phyloP scores from a whole-genome alignment of 805 yeast species.

The Candida glaebosa region DNA sequence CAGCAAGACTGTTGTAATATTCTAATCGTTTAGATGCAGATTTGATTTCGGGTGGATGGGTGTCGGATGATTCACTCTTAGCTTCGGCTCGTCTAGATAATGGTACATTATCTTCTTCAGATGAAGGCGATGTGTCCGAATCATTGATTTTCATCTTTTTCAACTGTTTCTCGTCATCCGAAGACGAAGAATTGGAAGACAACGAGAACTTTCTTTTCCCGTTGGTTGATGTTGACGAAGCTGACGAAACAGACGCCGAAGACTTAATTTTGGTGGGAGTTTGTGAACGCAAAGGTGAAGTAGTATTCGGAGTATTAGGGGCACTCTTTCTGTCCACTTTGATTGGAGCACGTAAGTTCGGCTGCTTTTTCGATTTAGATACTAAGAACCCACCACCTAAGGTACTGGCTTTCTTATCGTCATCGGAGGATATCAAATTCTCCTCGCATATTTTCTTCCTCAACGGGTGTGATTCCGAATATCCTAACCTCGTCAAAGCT shows the following conservation, averaged over 20 bases:
- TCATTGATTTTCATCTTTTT: slow-evolving; percentile 10
- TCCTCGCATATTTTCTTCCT: slow-evolving; percentile 27
- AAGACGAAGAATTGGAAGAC: slow-evolving; percentile 7
- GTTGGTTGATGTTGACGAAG: slow-evolving; percentile 1
- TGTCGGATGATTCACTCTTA: slow-evolving; percentile 1
- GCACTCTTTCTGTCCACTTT: neutral
- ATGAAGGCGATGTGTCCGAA: slow-evolving; percentile 35
- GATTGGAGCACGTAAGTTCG: neutral
- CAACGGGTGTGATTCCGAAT: slow-evolving; percentile 41
- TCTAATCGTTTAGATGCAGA: slow-evolving; percentile 17
- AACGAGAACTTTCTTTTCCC: slow-evolving; percentile 8
- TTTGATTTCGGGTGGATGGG: slow-evolving; percentile 2
- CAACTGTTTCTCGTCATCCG: slow-evolving; percentile 10
- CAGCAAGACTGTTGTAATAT: slow-evolving; percentile 43
- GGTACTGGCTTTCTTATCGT: neutral
- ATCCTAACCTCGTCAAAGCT: slow-evolving; percentile 41
- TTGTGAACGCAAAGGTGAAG: slow-evolving; percentile 1
- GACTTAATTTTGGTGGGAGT: neutral
- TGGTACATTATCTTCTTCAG: slow-evolving; percentile 21
- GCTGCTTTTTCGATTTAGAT: slow-evolving; percentile 9
- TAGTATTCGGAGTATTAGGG: neutral
- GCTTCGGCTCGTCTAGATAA: slow-evolving; percentile 13
- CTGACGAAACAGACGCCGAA: neutral
- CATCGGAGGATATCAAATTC: slow-evolving; percentile 1
- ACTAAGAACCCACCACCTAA: slow-evolving; percentile 22